Conservation (phyloP, 73 alveolate species). For the Blepharisma stoltei region DNA sequence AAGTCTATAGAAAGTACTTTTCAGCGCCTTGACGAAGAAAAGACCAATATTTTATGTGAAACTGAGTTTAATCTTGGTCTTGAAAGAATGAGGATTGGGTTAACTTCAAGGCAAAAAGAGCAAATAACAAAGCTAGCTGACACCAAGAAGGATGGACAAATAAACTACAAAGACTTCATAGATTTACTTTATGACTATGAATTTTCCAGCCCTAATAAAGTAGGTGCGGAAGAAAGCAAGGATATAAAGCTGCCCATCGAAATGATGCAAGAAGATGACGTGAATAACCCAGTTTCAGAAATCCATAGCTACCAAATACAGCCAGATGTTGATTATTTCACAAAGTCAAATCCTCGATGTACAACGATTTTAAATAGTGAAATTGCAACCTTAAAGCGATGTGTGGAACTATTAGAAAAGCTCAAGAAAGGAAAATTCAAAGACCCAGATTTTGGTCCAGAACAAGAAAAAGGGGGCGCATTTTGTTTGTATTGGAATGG, state of each 20-base stretch:
- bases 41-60: not conserved
- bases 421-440: slow-evolving; percentile 45
- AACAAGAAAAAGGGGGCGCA: slow-evolving; percentile 63
- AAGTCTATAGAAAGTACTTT: not conserved
- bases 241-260: not conserved
- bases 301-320: slow-evolving; percentile 23
- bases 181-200: slow-evolving; percentile 15
- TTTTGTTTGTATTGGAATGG: slow-evolving; percentile 66
- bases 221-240: too few species aligned
- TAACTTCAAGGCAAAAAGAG: slow-evolving; percentile 11
- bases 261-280: not conserved
- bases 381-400: slow-evolving; percentile 77
- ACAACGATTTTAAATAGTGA: slow-evolving; percentile 76
- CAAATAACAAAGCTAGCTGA: slow-evolving; percentile 2
- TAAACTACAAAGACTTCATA: not conserved
- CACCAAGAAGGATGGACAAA: not conserved
- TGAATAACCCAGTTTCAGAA: not conserved
- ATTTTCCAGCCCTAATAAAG: not conserved
- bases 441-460: slow-evolving; percentile 97
- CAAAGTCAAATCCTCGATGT: slow-evolving; percentile 36
- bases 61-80: not conserved
- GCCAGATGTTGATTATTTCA: slow-evolving; percentile 47
- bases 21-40: not conserved
- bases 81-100: slow-evolving; percentile 11
- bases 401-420: slow-evolving; percentile 49